Evolutionary conservation across 208 protist species (phyloP).

Genomic region (Angomonas deanei): DNA sequence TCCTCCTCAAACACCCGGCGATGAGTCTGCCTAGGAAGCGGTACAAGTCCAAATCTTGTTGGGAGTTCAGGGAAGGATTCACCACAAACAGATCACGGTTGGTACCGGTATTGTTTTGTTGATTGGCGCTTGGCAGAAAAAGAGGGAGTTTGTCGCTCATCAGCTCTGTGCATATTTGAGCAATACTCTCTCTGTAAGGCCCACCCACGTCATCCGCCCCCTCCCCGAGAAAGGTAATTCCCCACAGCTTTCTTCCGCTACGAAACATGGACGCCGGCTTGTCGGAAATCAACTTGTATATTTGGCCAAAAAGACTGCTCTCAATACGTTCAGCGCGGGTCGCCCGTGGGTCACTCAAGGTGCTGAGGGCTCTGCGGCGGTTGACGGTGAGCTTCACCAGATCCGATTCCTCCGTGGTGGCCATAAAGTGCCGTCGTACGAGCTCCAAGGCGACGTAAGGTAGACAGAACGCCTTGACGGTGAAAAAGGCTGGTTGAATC

Average conservation of each 20-base stretch:
- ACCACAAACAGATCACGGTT: constrained; percentile 80
- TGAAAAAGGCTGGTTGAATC: neutral
- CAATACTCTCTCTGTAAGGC: constrained; percentile 88
- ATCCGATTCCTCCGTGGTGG: constrained; percentile 47
- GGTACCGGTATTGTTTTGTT: constrained; percentile 54
- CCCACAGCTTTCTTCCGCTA: constrained; percentile 82
- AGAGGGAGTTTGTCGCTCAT: constrained; percentile 75
- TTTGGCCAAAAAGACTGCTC: constrained; percentile 85
- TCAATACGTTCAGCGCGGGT: constrained; percentile 34
- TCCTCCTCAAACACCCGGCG: constrained; percentile 91
- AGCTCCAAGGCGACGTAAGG: constrained; percentile 23
- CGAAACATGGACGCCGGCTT: constrained; percentile 60
- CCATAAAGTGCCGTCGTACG: constrained; percentile 35
- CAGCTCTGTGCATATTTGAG: constrained; percentile 87
- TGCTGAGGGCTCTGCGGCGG: constrained; percentile 66
- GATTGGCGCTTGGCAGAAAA: constrained; percentile 87
- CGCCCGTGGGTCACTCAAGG: constrained; percentile 37
- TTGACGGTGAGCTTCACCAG: constrained; percentile 76
- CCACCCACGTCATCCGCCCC: constrained; percentile 92
- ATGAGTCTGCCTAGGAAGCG: constrained; percentile 91
- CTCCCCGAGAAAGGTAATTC: constrained; percentile 82
- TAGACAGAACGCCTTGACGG: constrained; percentile 2
- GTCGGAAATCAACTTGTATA: constrained; percentile 61
- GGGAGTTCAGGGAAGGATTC: constrained; percentile 34
- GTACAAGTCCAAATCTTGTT: constrained; percentile 70